A percentile compares a stretch with the other conserved stretches of the same genome.
These are phyloP conservation scores for Spatholobus suberectus DNA, from an alignment of 306 rosid genomes.

Conservation along the genomic window DNA sequence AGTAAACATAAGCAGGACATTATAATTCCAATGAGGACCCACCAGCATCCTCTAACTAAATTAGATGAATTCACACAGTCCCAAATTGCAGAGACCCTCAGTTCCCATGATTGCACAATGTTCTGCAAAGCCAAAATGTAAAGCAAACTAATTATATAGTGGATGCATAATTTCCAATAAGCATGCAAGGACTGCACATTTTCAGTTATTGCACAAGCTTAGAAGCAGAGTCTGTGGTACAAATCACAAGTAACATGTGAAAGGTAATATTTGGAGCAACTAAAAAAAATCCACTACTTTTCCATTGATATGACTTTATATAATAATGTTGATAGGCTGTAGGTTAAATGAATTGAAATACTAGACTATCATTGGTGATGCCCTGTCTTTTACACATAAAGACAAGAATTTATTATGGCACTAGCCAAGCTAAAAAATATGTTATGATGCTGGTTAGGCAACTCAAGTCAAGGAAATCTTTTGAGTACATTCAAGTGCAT, in stretches of 20 bases:
- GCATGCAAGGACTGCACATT: constrained; percentile 19
- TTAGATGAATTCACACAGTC: constrained; percentile 42
- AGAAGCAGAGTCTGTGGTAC: background rate
- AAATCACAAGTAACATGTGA: too few relatives aligned
- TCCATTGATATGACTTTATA: background rate
- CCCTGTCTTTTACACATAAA: background rate
- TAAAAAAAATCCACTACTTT: constrained; percentile 26
- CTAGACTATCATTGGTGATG: background rate
- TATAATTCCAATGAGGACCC: constrained; percentile 61
- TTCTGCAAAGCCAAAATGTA: constrained; percentile 52
- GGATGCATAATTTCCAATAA: constrained; percentile 36
- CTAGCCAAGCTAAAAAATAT: constrained; percentile 18
- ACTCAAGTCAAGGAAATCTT: constrained; percentile 21
- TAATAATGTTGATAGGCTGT: background rate
- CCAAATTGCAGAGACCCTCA: constrained; percentile 40
- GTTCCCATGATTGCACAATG: constrained; percentile 45
- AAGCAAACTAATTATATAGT: constrained; percentile 27
- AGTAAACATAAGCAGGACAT: constrained; percentile 53
- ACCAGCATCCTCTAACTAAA: constrained; percentile 57
- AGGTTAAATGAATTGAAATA: constrained; percentile 25
- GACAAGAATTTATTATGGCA: constrained; percentile 26
- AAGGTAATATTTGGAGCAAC: background rate
- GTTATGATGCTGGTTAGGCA: background rate
- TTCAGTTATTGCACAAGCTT: constrained; percentile 30
- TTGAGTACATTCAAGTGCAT: background rate